Percentiles rank a stretch among this genome's conserved stretches.
Evolutionary conservation across 2,329 filamentous ascomycete species (phyloP).

Genomic region (Hypoxylon sp.): DNA sequence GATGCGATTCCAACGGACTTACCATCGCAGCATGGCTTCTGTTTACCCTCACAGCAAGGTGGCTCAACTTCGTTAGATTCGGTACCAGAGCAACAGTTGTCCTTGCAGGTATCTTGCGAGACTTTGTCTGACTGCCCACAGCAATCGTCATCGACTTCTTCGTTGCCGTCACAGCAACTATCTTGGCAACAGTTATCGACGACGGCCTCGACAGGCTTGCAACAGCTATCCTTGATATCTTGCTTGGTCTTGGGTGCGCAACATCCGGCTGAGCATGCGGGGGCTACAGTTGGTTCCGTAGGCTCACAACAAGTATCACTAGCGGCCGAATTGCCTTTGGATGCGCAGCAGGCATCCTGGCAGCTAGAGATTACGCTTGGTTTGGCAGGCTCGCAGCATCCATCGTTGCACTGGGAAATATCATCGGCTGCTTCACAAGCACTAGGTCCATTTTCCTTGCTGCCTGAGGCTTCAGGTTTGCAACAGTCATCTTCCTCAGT

Average conservation of each 20-base stretch:
- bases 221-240: slow-evolving; percentile 27
- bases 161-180: slow-evolving; percentile 33
- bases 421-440: background rate
- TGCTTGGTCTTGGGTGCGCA: slow-evolving; percentile 19
- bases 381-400: slow-evolving; percentile 30
- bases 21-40: slow-evolving; percentile 59
- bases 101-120: slow-evolving; percentile 35
- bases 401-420: slow-evolving; percentile 16
- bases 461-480: slow-evolving; percentile 2
- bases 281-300: background rate
- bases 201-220: slow-evolving; percentile 9
- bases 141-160: slow-evolving; percentile 10
- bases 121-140: slow-evolving; percentile 9
- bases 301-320: slow-evolving; percentile 26
- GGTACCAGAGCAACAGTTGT: slow-evolving; percentile 35
- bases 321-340: slow-evolving; percentile 5
- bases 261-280: slow-evolving; percentile 12
- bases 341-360: slow-evolving; percentile 32
- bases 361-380: slow-evolving; percentile 7
- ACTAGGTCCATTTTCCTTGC: background rate
- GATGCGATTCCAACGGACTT: slow-evolving; percentile 57
- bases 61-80: slow-evolving; percentile 23
- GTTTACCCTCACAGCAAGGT: slow-evolving; percentile 45
- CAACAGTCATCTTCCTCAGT: slow-evolving; percentile 22
- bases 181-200: slow-evolving; percentile 32